Base-by-base conservation (phyloP, 305 asterid genomes). In the Solanum aculeatissimum region DNA sequence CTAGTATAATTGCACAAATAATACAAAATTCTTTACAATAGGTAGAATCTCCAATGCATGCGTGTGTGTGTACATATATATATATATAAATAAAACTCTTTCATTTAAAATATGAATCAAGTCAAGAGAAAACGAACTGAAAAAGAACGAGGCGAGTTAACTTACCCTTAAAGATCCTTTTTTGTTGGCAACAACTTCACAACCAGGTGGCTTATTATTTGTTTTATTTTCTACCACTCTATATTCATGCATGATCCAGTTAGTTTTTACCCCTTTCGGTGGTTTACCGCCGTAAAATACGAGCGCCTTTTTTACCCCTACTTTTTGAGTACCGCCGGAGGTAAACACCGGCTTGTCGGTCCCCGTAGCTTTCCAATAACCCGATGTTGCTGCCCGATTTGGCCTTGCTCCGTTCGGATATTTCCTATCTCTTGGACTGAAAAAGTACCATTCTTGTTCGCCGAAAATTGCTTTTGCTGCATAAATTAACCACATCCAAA, bases 161-260 rank as follows among this genome's bases (percentile, higher is more conserved):
- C 29, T 32, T 38, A 94, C 99, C 93, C 99, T 93, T 55, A 96
- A 84, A 32, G 99, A 94, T 25, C 88, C 94, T 75, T 93, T 96
- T 69, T 90, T 90, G 91, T 78, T 84, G 82, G 65, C 82, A 29
- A 83, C 60, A 27, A 80, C 78, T 80, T 90, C 93, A 84, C 91
- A 92, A 0, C 94, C 95, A 0, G 94, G 97, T 25, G 98, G 97
- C 75, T 89, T 92, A 0, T 90, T 85, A 86, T 62, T 88, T 60
- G 93, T 87, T 86, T 93, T 93, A 45, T 92, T 92, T 40, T 92
- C 95, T 2, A 88, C 83, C 12, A 95, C 89, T 35, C 98, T 88
- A 78, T 94, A 95, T 29, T 95, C 98, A 84, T 95, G 98, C 98
- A 95, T 95, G 90, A 95, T 95, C 98, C 98, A 95, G 62, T 92